phyloP scores from a whole-genome alignment of 768 basidiomycete species.

The Coprinopsis marcescibilis region DNA sequence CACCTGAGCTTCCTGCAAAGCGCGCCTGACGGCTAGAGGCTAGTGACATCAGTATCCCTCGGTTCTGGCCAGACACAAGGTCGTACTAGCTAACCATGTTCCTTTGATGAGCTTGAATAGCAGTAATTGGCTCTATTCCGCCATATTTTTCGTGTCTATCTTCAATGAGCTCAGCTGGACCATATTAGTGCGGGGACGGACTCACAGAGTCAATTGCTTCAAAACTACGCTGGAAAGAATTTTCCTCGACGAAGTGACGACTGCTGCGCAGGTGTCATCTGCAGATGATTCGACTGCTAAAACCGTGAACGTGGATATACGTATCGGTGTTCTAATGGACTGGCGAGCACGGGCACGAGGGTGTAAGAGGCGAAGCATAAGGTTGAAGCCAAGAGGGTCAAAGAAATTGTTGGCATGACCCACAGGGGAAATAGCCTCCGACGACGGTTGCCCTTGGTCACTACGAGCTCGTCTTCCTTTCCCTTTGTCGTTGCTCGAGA shows the following conservation, averaged over 20 bases:
- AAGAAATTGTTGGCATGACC: too few species aligned
- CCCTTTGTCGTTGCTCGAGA: not conserved
- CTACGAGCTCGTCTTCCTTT: too few species aligned
- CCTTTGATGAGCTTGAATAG: constrained; percentile 71
- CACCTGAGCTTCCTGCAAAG: constrained; percentile 61
- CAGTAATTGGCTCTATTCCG: constrained; percentile 75
- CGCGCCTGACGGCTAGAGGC: constrained; percentile 69
- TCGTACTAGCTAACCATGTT: constrained; percentile 52
- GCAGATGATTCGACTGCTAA: constrained; percentile 83
- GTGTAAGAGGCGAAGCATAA: constrained; percentile 4
- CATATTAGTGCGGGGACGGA: constrained; percentile 3
- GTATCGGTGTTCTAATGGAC: not conserved
- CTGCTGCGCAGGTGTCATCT: constrained; percentile 89
- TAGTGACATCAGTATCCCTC: constrained; percentile 21
- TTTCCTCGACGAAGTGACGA: constrained; percentile 64
- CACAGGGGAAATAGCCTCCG: too few species aligned
- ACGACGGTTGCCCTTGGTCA: too few species aligned
- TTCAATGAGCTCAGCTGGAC: constrained; percentile 1
- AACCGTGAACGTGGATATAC: constrained; percentile 25
- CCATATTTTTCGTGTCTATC: constrained; percentile 53
- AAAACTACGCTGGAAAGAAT: constrained; percentile 84
- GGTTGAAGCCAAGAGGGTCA: constrained; percentile 3
- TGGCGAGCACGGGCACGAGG: not conserved
- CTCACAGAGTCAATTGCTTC: constrained; percentile 68
- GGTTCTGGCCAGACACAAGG: not conserved